Evolutionary conservation across 2,329 filamentous ascomycete genomes (phyloP).

Genomic region (Ophiocordyceps australis): DNA sequence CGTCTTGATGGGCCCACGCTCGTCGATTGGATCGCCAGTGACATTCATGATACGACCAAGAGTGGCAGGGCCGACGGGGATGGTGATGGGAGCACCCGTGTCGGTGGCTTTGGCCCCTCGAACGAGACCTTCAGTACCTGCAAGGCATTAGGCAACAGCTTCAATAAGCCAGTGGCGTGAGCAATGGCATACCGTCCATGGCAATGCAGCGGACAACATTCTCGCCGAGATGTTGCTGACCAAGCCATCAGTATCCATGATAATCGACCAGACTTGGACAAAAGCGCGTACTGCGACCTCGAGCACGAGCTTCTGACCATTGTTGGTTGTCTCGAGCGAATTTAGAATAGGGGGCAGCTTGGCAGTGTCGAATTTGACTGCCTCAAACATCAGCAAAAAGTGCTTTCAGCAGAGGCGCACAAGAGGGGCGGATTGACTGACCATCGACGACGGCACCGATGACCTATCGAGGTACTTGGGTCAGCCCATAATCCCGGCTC

Average conservation of each 20-base stretch:
- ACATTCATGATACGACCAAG: slow-evolving; percentile 99
- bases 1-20: slow-evolving; percentile 94
- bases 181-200: slow-evolving; percentile 73
- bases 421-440: slow-evolving; percentile 29
- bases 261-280: slow-evolving; percentile 1
- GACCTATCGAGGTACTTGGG: slow-evolving; percentile 49
- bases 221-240: slow-evolving; percentile 96
- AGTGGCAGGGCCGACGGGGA: slow-evolving; percentile 83
- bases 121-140: slow-evolving; percentile 95
- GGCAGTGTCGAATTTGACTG: slow-evolving; percentile 92
- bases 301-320: slow-evolving; percentile 83
- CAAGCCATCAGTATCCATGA: slow-evolving; percentile 16
- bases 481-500: slow-evolving; percentile 10
- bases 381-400: slow-evolving; percentile 11
- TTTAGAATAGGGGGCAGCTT: slow-evolving; percentile 96
- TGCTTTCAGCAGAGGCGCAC: not conserved
- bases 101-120: slow-evolving; percentile 74
- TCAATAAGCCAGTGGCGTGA: slow-evolving; percentile 1
- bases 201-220: slow-evolving; percentile 99
- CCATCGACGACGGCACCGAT: slow-evolving; percentile 99
- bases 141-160: slow-evolving; percentile 15
- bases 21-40: slow-evolving; percentile 99
- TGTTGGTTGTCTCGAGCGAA: slow-evolving; percentile 81
- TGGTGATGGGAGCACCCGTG: slow-evolving; percentile 88
- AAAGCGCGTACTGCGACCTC: slow-evolving; percentile 77